Percentiles rank a stretch among this genome's conserved stretches.
Conservation (phyloP, 768 basidiomycete genomes). For the Mycena rebaudengoi region DNA sequence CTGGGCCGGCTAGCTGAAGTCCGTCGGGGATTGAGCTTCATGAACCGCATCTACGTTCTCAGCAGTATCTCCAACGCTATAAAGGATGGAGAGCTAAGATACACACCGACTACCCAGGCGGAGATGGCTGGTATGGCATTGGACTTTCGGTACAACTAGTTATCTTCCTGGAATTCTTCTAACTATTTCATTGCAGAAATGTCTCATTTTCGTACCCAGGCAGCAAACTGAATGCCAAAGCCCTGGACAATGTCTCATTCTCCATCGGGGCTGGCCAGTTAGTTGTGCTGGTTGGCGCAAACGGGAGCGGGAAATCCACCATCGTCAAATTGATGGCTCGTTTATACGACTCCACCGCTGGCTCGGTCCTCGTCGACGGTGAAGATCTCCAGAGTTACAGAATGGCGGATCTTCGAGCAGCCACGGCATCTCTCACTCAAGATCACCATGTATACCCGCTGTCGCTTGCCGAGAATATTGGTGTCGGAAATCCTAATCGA, state of each 20-base stretch:
- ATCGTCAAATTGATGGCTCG: slow-evolving; percentile 51
- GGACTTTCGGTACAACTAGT: slow-evolving; percentile 35
- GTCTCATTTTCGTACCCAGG: slow-evolving; percentile 48
- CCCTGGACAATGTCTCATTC: slow-evolving; percentile 44
- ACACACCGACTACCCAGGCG: slow-evolving; percentile 28
- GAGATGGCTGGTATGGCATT: slow-evolving; percentile 38
- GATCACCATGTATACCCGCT: slow-evolving; percentile 45
- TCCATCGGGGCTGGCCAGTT: slow-evolving; percentile 49
- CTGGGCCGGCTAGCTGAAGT: slow-evolving; percentile 30
- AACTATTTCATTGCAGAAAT: slow-evolving; percentile 34
- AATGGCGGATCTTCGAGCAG: slow-evolving; percentile 39
- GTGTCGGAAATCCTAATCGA: slow-evolving; percentile 33
- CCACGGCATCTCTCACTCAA: slow-evolving; percentile 53
- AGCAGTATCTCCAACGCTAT: slow-evolving; percentile 32
- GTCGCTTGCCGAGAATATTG: slow-evolving; percentile 49
- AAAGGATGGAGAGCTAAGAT: slow-evolving; percentile 34
- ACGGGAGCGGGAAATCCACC: slow-evolving; percentile 55
- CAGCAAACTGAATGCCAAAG: slow-evolving; percentile 7
- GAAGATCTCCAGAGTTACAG: slow-evolving; percentile 39
- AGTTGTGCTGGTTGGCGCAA: slow-evolving; percentile 55
- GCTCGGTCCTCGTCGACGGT: slow-evolving; percentile 49
- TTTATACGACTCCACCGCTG: slow-evolving; percentile 40
- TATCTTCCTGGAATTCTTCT: not conserved
- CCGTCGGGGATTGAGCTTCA: slow-evolving; percentile 32
- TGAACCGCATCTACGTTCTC: slow-evolving; percentile 44